Evolutionary conservation across 192 early-diverging fungal genomes (phyloP).

Genomic region (Podila minutissima): DNA sequence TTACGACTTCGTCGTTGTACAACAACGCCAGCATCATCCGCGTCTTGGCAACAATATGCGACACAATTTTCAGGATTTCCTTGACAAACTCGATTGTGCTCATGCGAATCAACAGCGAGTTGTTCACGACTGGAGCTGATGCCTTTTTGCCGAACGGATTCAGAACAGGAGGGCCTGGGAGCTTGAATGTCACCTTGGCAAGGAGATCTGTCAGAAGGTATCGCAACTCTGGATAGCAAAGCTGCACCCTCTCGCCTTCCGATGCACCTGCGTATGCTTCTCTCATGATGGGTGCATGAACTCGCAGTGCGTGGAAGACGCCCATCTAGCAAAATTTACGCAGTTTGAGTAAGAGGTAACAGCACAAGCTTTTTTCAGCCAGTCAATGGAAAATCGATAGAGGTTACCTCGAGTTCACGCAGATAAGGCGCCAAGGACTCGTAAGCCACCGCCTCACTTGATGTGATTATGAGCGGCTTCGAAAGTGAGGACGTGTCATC

Average conservation of each 20-base stretch:
- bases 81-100: conserved; percentile 43
- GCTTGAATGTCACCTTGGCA: conserved; percentile 57
- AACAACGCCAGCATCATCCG: conserved; percentile 25
- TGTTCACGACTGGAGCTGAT: conserved; percentile 18
- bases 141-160: conserved; percentile 49
- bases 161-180: conserved; percentile 26
- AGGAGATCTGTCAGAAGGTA: conserved; percentile 61
- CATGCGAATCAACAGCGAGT: conserved; percentile 49
- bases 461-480: background rate
- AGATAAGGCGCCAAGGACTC: conserved; percentile 45
- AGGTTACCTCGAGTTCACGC: conserved; percentile 47
- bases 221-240: conserved; percentile 41
- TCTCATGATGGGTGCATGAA: conserved; percentile 29
- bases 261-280: conserved; percentile 11
- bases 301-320: conserved; percentile 40
- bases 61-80: conserved; percentile 32
- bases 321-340: conserved; percentile 4
- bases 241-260: conserved; percentile 18
- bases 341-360: background rate
- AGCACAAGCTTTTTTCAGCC: background rate
- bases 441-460: conserved; percentile 8
- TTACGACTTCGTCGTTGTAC: conserved; percentile 20
- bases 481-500: background rate
- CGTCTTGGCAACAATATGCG: conserved; percentile 30
- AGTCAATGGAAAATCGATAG: background rate